phyloP scores from a whole-genome alignment of 495 filamentous ascomycete species.

The Oidiodendron maius region DNA sequence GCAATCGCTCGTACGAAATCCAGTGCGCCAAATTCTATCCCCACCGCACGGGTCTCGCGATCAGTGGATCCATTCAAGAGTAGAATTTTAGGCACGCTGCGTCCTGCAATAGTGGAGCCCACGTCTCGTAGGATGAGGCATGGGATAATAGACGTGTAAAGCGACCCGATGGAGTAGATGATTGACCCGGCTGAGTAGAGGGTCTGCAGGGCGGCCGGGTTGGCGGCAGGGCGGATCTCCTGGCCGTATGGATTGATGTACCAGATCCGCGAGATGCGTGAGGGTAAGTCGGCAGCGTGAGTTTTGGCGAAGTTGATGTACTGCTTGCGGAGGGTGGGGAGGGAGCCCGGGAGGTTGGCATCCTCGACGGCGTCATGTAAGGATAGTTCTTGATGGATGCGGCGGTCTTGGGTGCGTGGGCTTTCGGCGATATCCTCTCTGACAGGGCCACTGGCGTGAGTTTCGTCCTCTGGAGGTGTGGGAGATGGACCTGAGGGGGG shows the following conservation, averaged over 20 bases:
- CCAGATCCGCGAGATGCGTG: constrained; percentile 79
- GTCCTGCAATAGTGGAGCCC: constrained; percentile 42
- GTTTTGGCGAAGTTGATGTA: constrained; percentile 76
- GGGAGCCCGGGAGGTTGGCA: constrained; percentile 79
- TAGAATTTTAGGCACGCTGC: constrained; percentile 65
- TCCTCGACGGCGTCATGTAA: constrained; percentile 61
- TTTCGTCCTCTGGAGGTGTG: neutral
- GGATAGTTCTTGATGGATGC: constrained; percentile 19
- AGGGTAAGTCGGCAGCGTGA: constrained; percentile 59
- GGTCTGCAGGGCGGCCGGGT: constrained; percentile 68
- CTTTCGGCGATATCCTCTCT: constrained; percentile 1
- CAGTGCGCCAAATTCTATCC: constrained; percentile 54
- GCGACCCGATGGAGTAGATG: constrained; percentile 83
- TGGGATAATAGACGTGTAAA: constrained; percentile 79
- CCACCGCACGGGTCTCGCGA: constrained; percentile 70
- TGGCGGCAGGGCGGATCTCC: constrained; percentile 77
- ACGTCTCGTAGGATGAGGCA: constrained; percentile 62
- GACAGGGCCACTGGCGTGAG: neutral
- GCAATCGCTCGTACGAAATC: constrained; percentile 80
- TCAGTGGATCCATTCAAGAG: constrained; percentile 80
- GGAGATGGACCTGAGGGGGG: constrained; percentile 34
- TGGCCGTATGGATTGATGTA: constrained; percentile 96
- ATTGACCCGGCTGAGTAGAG: constrained; percentile 57
- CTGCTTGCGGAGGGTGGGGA: constrained; percentile 70
- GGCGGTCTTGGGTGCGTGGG: constrained; percentile 2